Base-by-base conservation (phyloP, 495 filamentous ascomycete genomes). In the Usnea hakonensis region DNA sequence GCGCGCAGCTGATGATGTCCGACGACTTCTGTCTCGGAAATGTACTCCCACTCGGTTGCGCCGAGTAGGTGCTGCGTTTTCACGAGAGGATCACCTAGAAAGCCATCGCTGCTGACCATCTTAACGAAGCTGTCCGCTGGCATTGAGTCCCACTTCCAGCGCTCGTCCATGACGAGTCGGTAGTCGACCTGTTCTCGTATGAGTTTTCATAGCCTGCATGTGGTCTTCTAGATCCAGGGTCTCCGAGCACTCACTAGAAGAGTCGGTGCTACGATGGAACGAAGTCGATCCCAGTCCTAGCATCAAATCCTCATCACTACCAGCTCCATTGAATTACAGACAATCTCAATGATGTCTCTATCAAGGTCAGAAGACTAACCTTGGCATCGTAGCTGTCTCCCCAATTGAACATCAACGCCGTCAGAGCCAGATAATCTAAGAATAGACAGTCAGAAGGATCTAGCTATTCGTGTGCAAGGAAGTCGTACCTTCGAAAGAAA, bases 21-120 rank as follows among this genome's bases (percentile, higher is more conserved):
- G 54, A 57, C 54, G 2, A 70, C 64, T 35, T 72, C 60, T 7
- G n/a, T 56, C 3, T 71, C 70, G 44, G 62, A 68, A 14, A 70
- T 44, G 32, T 65, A 60, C 28, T 68, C 63, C 40, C 68, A 71
- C 43, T 63, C 63, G 0, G 63, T 44, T 10, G 67, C 67, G 23
- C 70, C 69, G 23, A 72, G 63, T 7, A 70, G 55, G 30, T 72
- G 69, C 48, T 72, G 70, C 37, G 67, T 72, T 11, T 46, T 46
- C 5, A 55, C 50, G 3, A 54, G 26, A 32, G 50, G 50, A n/a
- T 54, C 26, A 8, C 50, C 50, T 2, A 54, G 50, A n/a, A 54
- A 54, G 5, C 50, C 50, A 13, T 17, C 17, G 26, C 21, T 21
- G 17, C 50, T 54, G 17, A 54, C 21, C 50, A 54, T 54, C 7